These are phyloP conservation scores for Fusarium subtropicale DNA, from an alignment of 2,329 filamentous ascomycete species.

Conservation along the genomic window DNA sequence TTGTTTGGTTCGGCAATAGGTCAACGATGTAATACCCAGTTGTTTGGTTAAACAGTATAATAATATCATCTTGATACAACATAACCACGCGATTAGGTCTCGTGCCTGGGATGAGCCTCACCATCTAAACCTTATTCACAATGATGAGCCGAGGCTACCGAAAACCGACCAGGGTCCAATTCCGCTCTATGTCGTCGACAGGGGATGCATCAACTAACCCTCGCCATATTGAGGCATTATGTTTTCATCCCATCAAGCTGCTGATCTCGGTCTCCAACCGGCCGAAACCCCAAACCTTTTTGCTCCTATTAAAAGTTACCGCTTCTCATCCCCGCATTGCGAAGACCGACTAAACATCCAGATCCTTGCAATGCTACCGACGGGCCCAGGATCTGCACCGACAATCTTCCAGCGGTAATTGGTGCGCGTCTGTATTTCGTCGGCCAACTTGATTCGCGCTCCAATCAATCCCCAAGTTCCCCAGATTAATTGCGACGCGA, in stretches of 20 bases:
- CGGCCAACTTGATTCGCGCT: constrained; percentile 14
- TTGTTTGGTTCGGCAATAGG: background rate
- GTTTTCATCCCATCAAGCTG: constrained; percentile 9
- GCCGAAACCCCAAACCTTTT: constrained; percentile 16
- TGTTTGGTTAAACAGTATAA: constrained; percentile 1
- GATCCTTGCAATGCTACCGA: constrained; percentile 24
- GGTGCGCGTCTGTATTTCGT: constrained; percentile 25
- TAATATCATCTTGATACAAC: background rate
- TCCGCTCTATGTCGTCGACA: background rate
- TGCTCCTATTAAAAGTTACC: constrained; percentile 27
- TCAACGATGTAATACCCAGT: constrained; percentile 5
- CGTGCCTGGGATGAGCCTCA: constrained; percentile 12
- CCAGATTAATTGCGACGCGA: constrained; percentile 22
- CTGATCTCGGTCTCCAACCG: constrained; percentile 23
- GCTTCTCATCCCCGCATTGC: constrained; percentile 22
- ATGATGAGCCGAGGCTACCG: constrained; percentile 14
- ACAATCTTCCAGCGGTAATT: constrained; percentile 10
- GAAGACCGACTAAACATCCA: background rate
- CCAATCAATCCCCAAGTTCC: constrained; percentile 35
- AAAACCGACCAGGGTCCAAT: background rate
- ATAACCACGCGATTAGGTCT: background rate
- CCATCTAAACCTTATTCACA: constrained; percentile 5
- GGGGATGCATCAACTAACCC: background rate
- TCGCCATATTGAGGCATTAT: background rate
- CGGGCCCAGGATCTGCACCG: constrained; percentile 3